Base-by-base conservation (phyloP, 1,284 basidiomycete genomes). In the Cystobasidiaceae sp. region DNA sequence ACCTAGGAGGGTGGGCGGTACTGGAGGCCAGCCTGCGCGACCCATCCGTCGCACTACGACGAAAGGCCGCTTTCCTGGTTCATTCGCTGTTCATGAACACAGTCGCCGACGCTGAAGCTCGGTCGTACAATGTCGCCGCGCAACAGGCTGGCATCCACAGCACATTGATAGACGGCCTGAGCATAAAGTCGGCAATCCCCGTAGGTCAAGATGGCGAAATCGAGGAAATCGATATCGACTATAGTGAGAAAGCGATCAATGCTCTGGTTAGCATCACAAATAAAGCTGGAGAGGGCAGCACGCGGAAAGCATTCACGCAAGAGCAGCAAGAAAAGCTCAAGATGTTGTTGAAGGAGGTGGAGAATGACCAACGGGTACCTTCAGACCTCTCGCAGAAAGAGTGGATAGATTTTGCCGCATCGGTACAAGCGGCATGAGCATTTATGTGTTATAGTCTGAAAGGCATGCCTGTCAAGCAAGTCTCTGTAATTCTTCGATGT, bases 11-110 rank as follows among this genome's bases (percentile, higher is more conserved):
- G 0, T 93, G 89, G 89, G 73, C 78, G n/a, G 78, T 78, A n/a
- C 76, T 93, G 2, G 80, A 82, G 19, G 76, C 77, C 27, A 82
- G 85, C 0, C 78, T 92, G 0, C 80, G 84, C 21, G 92, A 96
- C 76, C 84, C 87, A 3, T 86, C 88, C 66, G 85, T 89, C 45
- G 78, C 80, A 19, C 83, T 96, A 48, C 83, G 90, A 17, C 82
- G 93, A 50, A 97, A 97, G 78, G 81, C 85, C 0, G 84, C 86
- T 0, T 97, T 96, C 78, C 81, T 97, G n/a, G 79, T 97, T 58
- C 86, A 85, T 71, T 81, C 85, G 0, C 82, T 97, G 44, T 82
- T 93, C 62, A 79, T 85, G 3, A 88, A 89, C 8, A 72, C 67
- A 19, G 17, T 27, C 1, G 41, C 49, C 4, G 32, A 32, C 25